Evolutionary conservation across 2,329 filamentous ascomycete species (phyloP), one percentile per base, ranked within the genome.

Genomic region (Cytospora piceicola): DNA sequence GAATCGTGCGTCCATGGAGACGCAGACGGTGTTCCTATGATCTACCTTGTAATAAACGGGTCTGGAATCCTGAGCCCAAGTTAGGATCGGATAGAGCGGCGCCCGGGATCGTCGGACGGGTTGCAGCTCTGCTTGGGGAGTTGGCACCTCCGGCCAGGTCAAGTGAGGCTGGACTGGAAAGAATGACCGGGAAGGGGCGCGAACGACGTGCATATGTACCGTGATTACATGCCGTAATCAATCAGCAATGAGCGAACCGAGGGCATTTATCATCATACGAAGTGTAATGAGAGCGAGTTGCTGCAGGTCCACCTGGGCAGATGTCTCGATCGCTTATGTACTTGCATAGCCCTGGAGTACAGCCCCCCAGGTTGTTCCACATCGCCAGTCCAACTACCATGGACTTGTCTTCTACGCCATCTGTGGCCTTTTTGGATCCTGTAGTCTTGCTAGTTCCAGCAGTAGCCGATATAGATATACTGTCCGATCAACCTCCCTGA

Each of bases 401-500:
- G 9, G 9, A 32, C 9, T 32, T 32, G 30, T 32, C 30, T 27
- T 14, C 24, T 20, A n/a, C 22, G 6, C 32, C 17, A 54, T 32
- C 6, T 36, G 52, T 5, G 30, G 56, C n/a, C 62, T 42, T 17
- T 14, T 29, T 32, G 62, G 62, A 63, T 82, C 79, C 64, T 78
- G 76, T 7, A 82, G 54, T 56, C 81, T 76, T 22, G 77, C 78
- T 58, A 82, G 80, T 77, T 90, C 88, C 29, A 90, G 71, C 70
- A 90, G 67, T 65, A 90, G 71, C 60, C 88, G 78, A 70, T 89
- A 89, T 30, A 85, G 78, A 77, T 88, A 89, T 2, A 85, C 79
- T 27, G 82, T 79, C 70, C 88, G 81, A 72, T 91, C 88, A 36
- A 85, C 81, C 56, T 85, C 83, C 52, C 88, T 73, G 32, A 90